phyloP scores from a whole-genome alignment of 2,329 filamentous ascomycete genomes.

The Aspergillus caelatus region DNA sequence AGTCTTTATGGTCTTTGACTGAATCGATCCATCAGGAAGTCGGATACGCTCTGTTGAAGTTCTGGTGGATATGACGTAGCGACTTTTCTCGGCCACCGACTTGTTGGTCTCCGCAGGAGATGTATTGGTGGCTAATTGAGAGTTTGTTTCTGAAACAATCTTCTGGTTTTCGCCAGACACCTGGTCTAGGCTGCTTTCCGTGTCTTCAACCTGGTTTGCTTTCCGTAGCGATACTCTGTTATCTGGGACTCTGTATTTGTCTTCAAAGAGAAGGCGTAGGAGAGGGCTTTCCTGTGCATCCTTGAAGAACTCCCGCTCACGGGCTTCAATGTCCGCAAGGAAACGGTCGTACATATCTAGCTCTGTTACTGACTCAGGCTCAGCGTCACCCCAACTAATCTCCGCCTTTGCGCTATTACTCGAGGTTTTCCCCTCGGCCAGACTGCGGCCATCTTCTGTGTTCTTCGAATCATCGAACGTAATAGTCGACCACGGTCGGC shows the following conservation, averaged over 20 bases:
- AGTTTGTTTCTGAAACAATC: conserved; percentile 17
- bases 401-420: conserved; percentile 21
- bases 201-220: conserved; percentile 18
- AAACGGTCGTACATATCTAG: conserved; percentile 58
- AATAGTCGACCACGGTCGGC: conserved; percentile 28
- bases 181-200: conserved; percentile 32
- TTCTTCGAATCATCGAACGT: conserved; percentile 20
- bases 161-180: conserved; percentile 29
- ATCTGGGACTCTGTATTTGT: conserved; percentile 28
- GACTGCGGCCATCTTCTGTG: conserved; percentile 16
- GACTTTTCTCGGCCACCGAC: conserved; percentile 13
- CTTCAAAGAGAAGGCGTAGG: conserved; percentile 38
- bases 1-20: conserved; percentile 60
- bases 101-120: conserved; percentile 2
- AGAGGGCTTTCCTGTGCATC: conserved; percentile 37
- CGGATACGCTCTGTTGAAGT: conserved; percentile 60
- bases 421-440: conserved; percentile 13
- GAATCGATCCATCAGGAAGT: conserved; percentile 59
- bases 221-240: conserved; percentile 12
- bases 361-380: conserved; percentile 48
- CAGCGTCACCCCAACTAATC: conserved; percentile 32
- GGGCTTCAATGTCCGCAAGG: conserved; percentile 40
- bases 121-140: not conserved
- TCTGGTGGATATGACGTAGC: conserved; percentile 56
- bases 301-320: conserved; percentile 34